Conservation (phyloP, 805 yeast species). For the Blastobotrys muscicola region DNA sequence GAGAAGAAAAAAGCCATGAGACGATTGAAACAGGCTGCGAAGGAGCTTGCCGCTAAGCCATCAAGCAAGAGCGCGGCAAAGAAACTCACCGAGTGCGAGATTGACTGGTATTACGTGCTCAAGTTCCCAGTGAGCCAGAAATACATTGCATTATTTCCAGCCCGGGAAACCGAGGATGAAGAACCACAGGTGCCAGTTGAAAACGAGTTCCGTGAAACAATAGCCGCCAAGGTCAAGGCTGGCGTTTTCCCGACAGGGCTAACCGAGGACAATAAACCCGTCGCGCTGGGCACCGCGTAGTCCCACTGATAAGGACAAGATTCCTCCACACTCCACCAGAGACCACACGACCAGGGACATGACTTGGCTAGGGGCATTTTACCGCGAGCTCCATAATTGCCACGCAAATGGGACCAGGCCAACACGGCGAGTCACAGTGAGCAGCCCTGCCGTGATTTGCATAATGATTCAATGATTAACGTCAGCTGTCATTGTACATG, state of each 20-base stretch:
- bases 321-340: too few relatives aligned
- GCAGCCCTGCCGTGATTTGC: too few relatives aligned
- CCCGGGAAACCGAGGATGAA: constrained; percentile 24
- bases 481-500: too few relatives aligned
- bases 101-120: constrained; percentile 65
- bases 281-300: neutral
- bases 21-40: constrained; percentile 43
- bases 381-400: too few relatives aligned
- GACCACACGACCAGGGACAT: too few relatives aligned
- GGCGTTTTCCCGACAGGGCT: constrained; percentile 52
- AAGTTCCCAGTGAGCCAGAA: constrained; percentile 73
- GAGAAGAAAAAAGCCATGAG: constrained; percentile 81
- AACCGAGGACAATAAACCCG: constrained; percentile 31
- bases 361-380: too few relatives aligned
- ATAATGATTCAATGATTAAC: neutral
- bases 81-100: constrained; percentile 42
- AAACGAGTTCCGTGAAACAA: constrained; percentile 42
- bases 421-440: too few relatives aligned
- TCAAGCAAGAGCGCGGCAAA: constrained; percentile 23
- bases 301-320: too few relatives aligned
- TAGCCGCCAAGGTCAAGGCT: constrained; percentile 43
- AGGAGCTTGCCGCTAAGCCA: constrained; percentile 21
- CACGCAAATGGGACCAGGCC: too few relatives aligned
- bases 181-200: constrained; percentile 19
- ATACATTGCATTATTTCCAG: constrained; percentile 69